These are phyloP conservation scores for Eucalyptus erythrocorys DNA, from an alignment of 345 rosid genomes.

Conservation along the genomic window DNA sequence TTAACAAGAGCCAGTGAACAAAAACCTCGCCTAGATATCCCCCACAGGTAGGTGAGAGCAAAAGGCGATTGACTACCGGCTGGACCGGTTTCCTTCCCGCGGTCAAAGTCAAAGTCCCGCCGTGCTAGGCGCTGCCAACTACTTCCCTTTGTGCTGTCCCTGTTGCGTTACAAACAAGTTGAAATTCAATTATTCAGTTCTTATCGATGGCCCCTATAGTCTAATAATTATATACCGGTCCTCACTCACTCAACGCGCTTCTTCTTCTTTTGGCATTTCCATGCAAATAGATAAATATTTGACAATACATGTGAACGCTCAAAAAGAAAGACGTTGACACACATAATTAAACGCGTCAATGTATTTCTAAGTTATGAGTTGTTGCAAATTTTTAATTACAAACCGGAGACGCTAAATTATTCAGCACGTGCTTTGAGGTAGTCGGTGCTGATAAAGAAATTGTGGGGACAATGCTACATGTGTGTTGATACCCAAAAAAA, in stretches of 20 bases:
- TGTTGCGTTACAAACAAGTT: neutral
- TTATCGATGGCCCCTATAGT: neutral
- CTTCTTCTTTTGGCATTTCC: neutral
- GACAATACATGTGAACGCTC: neutral
- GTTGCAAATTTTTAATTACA: neutral
- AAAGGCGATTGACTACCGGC: neutral
- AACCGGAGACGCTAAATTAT: neutral
- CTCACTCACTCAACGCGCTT: neutral
- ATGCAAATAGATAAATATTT: neutral
- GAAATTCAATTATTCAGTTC: neutral
- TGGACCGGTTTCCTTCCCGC: neutral
- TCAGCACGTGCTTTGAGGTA: neutral
- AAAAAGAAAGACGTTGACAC: neutral
- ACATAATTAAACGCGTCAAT: neutral
- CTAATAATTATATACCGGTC: neutral
- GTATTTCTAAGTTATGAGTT: neutral
- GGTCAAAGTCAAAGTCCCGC: neutral
- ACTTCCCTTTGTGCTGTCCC: neutral
- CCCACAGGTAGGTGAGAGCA: neutral
- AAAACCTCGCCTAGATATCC: neutral
- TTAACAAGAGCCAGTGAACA: neutral
- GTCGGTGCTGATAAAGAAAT: neutral
- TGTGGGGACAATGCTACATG: neutral
- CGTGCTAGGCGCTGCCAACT: neutral
- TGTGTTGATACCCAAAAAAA: neutral